phyloP scores from a whole-genome alignment of 2,329 filamentous ascomycete genomes.

The Ophiognomonia clavigignenti-juglandacearum region DNA sequence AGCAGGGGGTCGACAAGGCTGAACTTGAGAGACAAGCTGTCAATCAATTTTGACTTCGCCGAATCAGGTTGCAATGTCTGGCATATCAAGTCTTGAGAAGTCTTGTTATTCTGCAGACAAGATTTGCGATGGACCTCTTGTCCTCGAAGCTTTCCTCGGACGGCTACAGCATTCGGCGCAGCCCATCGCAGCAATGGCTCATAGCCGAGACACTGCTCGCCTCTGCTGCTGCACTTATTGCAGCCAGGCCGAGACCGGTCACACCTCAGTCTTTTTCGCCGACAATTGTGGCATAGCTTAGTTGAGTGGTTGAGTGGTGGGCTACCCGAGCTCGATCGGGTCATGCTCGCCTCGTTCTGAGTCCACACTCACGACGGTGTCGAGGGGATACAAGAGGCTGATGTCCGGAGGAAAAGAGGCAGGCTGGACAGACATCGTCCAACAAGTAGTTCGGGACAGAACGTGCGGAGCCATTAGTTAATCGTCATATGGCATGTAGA shows the following conservation, averaged over 20 bases:
- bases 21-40: neutral
- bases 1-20: slow-evolving; percentile 44
- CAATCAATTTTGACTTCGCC: neutral
- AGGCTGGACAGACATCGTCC: neutral
- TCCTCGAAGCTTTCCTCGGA: slow-evolving; percentile 38
- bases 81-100: neutral
- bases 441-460: neutral
- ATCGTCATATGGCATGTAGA: neutral
- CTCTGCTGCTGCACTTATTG: slow-evolving; percentile 52
- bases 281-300: slow-evolving; percentile 56
- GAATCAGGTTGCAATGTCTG: neutral
- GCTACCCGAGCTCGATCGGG: neutral
- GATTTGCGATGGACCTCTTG: slow-evolving; percentile 6
- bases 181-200: slow-evolving; percentile 58
- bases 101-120: neutral
- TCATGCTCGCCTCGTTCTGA: slow-evolving; percentile 2
- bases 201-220: slow-evolving; percentile 57
- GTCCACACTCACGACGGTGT: neutral
- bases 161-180: slow-evolving; percentile 44
- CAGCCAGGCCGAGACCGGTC: slow-evolving; percentile 56
- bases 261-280: slow-evolving; percentile 55
- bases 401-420: neutral
- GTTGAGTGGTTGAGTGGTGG: slow-evolving; percentile 10
- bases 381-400: neutral
- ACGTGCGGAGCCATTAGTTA: too few relatives aligned